phyloP scores from a whole-genome alignment of 2,329 filamentous ascomycete genomes.

The Pezicula rhizophila region DNA sequence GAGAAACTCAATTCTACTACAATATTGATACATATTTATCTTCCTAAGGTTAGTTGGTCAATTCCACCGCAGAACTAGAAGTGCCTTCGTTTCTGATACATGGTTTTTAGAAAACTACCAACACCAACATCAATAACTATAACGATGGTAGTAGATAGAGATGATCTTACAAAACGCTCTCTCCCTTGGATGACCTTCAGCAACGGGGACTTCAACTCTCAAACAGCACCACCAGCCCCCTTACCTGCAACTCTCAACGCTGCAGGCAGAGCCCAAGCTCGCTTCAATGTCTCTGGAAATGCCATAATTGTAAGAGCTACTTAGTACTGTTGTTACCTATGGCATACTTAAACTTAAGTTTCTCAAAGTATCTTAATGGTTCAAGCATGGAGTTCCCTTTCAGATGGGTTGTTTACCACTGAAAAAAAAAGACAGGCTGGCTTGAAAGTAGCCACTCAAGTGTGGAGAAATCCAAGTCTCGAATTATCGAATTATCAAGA shows the following conservation, averaged over 20 bases:
- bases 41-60: too few species aligned
- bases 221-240: slow-evolving; percentile 38
- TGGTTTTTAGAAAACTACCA: background rate
- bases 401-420: too few species aligned
- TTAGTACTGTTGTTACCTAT: background rate
- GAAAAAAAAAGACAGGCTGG: too few species aligned
- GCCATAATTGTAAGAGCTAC: slow-evolving; percentile 29
- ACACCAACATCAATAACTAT: background rate
- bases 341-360: background rate
- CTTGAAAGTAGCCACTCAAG: too few species aligned
- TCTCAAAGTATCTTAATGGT: too few species aligned
- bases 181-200: slow-evolving; percentile 39
- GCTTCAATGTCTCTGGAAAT: slow-evolving; percentile 47
- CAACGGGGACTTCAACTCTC: slow-evolving; percentile 31
- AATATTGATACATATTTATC: too few species aligned
- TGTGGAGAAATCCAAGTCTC: too few species aligned
- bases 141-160: slow-evolving; percentile 11
- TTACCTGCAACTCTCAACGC: slow-evolving; percentile 35
- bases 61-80: too few species aligned
- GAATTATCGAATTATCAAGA: too few species aligned
- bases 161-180: slow-evolving; percentile 30
- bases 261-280: slow-evolving; percentile 30
- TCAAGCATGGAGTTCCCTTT: too few species aligned
- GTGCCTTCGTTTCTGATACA: too few species aligned
- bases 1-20: too few species aligned